Evolutionary conservation across 2,329 filamentous ascomycete genomes (phyloP).

Genomic region (Aspergillus amoenus): DNA sequence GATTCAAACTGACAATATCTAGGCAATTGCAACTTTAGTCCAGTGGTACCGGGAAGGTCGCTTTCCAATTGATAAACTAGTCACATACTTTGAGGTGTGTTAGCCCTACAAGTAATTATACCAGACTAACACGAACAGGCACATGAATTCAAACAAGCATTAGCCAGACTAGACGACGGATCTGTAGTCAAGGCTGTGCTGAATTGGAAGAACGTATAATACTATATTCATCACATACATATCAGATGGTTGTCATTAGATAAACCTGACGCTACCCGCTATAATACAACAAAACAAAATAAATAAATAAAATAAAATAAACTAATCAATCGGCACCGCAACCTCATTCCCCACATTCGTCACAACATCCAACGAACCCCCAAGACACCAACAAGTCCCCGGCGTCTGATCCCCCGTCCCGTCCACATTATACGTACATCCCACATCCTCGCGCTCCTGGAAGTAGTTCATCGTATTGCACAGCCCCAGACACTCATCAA

Average conservation of each 20-base stretch:
- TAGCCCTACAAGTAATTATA: not conserved
- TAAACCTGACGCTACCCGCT: not conserved
- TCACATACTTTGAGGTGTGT: conserved; percentile 14
- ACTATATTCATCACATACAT: not conserved
- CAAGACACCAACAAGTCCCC: conserved; percentile 12
- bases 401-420: conserved; percentile 2
- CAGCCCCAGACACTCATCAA: conserved; percentile 2
- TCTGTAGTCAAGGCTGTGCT: conserved; percentile 9
- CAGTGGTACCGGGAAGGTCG: conserved; percentile 20
- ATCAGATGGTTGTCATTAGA: not conserved
- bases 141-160: conserved; percentile 1
- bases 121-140: not conserved
- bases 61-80: conserved; percentile 18
- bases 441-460: conserved; percentile 3
- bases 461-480: conserved; percentile 11
- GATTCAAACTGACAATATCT: not conserved
- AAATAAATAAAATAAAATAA: not conserved
- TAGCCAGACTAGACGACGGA: conserved; percentile 2
- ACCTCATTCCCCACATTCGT: conserved; percentile 7
- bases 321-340: not conserved
- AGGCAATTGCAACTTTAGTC: conserved; percentile 19
- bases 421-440: conserved; percentile 4
- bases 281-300: not conserved
- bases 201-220: not conserved
- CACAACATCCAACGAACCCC: not conserved